Evolutionary conservation across 2,329 filamentous ascomycete genomes (phyloP).

Genomic region (Trichoderma sp.): DNA sequence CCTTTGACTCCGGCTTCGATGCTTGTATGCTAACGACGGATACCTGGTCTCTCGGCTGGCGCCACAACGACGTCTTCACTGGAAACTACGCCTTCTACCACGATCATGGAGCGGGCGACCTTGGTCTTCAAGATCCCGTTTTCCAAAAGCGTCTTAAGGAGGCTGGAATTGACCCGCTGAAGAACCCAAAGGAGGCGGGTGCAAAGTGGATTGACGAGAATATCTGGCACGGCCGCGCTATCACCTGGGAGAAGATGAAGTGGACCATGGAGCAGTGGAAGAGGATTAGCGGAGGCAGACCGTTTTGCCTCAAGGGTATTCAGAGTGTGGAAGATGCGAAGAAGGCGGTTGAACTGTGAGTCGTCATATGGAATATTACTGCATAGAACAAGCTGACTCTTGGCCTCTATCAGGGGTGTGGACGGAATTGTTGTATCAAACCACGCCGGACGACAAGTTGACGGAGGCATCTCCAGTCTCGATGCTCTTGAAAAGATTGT

Average conservation of each 20-base stretch:
- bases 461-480: constrained; percentile 48
- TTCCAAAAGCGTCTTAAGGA: constrained; percentile 53
- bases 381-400: neutral
- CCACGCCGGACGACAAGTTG: constrained; percentile 52
- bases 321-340: constrained; percentile 57
- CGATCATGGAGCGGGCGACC: constrained; percentile 52
- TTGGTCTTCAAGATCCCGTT: constrained; percentile 57
- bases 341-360: constrained; percentile 46
- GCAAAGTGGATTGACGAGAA: constrained; percentile 58
- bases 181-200: constrained; percentile 48
- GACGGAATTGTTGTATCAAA: constrained; percentile 58
- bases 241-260: constrained; percentile 60
- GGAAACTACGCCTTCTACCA: constrained; percentile 59
- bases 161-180: constrained; percentile 46
- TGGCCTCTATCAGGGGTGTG: constrained; percentile 1
- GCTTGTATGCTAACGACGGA: constrained; percentile 70
- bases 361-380: neutral
- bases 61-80: constrained; percentile 64
- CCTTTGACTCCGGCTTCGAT: constrained; percentile 58
- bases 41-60: constrained; percentile 66
- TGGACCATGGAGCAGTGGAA: constrained; percentile 61
- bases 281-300: constrained; percentile 53
- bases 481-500: constrained; percentile 53
- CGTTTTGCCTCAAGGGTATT: constrained; percentile 62
- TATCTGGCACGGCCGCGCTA: constrained; percentile 61